A percentile compares a stretch with the other conserved stretches of the same genome.
phyloP scores from a whole-genome alignment of 2,329 filamentous ascomycete species.

The Exophiala lecanii-corni region DNA sequence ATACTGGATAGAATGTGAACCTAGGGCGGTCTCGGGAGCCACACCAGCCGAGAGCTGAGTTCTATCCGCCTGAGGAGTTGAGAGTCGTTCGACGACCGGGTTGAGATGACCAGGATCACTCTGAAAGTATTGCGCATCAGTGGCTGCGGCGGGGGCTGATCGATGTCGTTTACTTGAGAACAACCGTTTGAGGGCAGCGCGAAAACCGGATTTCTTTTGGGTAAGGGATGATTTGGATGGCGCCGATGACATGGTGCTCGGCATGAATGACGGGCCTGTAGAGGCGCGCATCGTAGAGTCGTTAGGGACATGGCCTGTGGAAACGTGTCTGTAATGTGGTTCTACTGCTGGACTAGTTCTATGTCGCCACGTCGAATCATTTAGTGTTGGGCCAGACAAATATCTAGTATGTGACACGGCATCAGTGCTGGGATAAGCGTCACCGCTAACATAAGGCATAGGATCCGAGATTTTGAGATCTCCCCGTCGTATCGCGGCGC shows the following conservation, averaged over 20 bases:
- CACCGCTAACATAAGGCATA: conserved; percentile 23
- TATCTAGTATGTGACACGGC: conserved; percentile 6
- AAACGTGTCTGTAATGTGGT: conserved; percentile 15
- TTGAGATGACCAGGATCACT: conserved; percentile 10
- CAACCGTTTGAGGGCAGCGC: conserved; percentile 25
- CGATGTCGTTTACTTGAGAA: conserved; percentile 24
- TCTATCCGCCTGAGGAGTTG: conserved; percentile 1
- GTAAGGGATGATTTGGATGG: conserved; percentile 21
- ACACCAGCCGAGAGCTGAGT: conserved; percentile 1
- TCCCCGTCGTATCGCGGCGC: conserved; percentile 26
- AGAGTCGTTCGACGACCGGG: conserved; percentile 14
- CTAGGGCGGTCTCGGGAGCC: conserved; percentile 17
- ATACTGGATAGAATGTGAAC: conserved; percentile 19
- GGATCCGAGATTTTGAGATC: conserved; percentile 33
- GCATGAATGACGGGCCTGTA: conserved; percentile 18
- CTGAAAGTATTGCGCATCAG: conserved; percentile 9
- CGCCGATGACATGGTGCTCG: conserved; percentile 23
- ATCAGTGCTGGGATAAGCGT: conserved; percentile 5
- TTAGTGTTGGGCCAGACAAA: conserved; percentile 5
- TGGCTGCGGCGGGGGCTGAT: conserved; percentile 11
- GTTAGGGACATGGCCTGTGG: conserved; percentile 11
- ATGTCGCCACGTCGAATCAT: conserved; percentile 17
- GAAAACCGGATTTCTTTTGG: conserved; percentile 22
- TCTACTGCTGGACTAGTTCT: conserved; percentile 12
- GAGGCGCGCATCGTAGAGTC: conserved; percentile 13